Evolutionary conservation across 441 rosid genomes (phyloP).

Genomic region (Erodium chrysanthum): DNA sequence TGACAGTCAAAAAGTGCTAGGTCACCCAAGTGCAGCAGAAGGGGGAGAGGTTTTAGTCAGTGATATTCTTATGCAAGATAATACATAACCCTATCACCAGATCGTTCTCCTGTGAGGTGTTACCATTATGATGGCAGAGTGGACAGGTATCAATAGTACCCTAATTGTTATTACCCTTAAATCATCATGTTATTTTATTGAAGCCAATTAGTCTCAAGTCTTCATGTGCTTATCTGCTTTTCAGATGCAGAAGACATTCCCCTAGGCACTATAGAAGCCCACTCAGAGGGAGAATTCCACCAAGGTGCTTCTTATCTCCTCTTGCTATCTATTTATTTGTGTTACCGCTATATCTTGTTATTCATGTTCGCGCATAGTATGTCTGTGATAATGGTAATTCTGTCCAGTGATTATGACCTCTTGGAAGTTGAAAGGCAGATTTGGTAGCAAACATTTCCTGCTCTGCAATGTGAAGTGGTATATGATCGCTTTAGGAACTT

Average conservation of each 20-base stretch:
- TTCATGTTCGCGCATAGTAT: not conserved
- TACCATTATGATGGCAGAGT: constrained; percentile 52
- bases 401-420: not conserved
- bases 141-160: constrained; percentile 44
- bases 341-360: not conserved
- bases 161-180: not conserved
- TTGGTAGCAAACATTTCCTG: not conserved
- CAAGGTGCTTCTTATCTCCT: constrained; percentile 36
- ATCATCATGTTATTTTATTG: not conserved
- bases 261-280: constrained; percentile 84
- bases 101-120: constrained; percentile 65
- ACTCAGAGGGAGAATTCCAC: constrained; percentile 61
- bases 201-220: not conserved
- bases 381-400: not conserved
- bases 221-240: constrained; percentile 1
- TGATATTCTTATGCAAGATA: constrained; percentile 80
- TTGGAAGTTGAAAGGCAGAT: not conserved
- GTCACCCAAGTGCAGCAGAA: constrained; percentile 67
- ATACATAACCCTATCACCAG: constrained; percentile 79
- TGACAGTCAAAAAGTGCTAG: constrained; percentile 58
- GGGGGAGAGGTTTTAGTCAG: constrained; percentile 92
- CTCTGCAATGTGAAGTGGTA: not conserved
- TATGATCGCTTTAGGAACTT: not conserved
- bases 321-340: constrained; percentile 3
- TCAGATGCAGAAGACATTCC: constrained; percentile 75